phyloP scores from a whole-genome alignment of 768 basidiomycete species.

The Serendipita indica region DNA sequence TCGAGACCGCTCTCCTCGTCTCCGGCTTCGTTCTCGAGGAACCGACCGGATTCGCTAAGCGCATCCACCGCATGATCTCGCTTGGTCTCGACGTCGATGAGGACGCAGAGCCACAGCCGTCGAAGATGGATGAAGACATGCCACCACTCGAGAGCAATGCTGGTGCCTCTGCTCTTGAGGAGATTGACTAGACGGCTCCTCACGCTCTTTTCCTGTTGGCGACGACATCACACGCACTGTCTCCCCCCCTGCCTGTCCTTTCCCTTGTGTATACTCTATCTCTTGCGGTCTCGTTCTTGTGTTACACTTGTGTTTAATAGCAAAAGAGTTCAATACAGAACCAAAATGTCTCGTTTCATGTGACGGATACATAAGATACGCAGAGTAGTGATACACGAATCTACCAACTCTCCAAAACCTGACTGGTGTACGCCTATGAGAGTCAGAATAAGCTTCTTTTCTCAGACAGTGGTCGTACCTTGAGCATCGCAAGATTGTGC shows the following conservation, averaged over 20 bases:
- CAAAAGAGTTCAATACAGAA: neutral
- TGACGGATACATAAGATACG: no score
- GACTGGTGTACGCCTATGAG: neutral
- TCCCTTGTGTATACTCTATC: neutral
- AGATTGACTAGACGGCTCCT: conserved; percentile 2
- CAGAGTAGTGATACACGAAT: no score
- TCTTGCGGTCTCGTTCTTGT: neutral
- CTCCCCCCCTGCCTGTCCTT: neutral
- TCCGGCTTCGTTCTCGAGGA: conserved; percentile 32
- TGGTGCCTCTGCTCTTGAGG: neutral
- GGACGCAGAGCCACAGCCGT: conserved; percentile 25
- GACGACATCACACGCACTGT: neutral
- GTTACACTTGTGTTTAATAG: neutral
- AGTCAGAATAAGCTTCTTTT: neutral
- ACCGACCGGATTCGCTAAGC: conserved; percentile 29
- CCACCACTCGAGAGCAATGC: neutral
- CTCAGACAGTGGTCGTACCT: conserved; percentile 30
- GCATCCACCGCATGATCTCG: conserved; percentile 37
- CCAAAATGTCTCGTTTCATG: no score
- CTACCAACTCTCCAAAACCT: conserved; percentile 2
- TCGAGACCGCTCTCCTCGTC: conserved; percentile 33
- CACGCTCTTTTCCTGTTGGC: neutral
- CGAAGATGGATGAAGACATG: neutral
- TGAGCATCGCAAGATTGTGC: conserved; percentile 52
- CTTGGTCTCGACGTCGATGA: conserved; percentile 84